A percentile compares a stretch with the other conserved stretches of the same genome.
Conservation (phyloP, 495 filamentous ascomycete species). For the Usnea hakonensis region DNA sequence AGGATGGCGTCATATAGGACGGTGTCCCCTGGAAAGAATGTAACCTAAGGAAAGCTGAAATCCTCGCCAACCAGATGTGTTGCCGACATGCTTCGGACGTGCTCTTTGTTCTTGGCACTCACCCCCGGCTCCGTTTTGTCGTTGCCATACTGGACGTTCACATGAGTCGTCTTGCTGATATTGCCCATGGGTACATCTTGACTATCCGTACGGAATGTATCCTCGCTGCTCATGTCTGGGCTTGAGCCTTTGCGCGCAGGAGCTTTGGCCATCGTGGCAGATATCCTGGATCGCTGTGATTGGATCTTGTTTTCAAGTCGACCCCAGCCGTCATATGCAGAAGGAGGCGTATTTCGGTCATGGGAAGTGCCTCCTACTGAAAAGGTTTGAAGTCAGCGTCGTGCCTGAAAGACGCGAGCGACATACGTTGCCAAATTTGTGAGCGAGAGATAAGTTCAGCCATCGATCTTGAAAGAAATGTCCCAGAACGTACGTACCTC, state of each 20-base stretch:
- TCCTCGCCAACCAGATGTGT: conserved; percentile 7
- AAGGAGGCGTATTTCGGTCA: not conserved
- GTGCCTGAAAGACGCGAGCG: not conserved
- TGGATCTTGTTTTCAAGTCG: conserved; percentile 4
- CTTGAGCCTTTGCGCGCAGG: not conserved
- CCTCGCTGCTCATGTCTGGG: not conserved
- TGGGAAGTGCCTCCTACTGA: not conserved
- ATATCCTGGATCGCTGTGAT: not conserved
- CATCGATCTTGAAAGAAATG: too few species aligned
- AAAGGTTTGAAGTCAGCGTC: not conserved
- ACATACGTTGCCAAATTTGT: not conserved
- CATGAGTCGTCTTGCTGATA: conserved; percentile 15
- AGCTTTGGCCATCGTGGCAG: not conserved
- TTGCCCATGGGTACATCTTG: conserved; percentile 5
- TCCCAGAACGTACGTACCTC: not conserved
- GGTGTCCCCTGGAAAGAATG: not conserved
- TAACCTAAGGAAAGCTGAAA: not conserved
- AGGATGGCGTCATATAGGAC: not conserved
- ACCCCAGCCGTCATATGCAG: conserved; percentile 12
- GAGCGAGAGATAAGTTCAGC: too few species aligned
- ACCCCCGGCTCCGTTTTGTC: not conserved
- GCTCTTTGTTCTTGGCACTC: conserved; percentile 5
- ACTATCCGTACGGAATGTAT: not conserved
- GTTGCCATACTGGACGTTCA: conserved; percentile 9
- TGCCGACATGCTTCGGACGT: conserved; percentile 4